Evolutionary conservation across 2,329 filamentous ascomycete species (phyloP).

Genomic region (Septoria petroselini): DNA sequence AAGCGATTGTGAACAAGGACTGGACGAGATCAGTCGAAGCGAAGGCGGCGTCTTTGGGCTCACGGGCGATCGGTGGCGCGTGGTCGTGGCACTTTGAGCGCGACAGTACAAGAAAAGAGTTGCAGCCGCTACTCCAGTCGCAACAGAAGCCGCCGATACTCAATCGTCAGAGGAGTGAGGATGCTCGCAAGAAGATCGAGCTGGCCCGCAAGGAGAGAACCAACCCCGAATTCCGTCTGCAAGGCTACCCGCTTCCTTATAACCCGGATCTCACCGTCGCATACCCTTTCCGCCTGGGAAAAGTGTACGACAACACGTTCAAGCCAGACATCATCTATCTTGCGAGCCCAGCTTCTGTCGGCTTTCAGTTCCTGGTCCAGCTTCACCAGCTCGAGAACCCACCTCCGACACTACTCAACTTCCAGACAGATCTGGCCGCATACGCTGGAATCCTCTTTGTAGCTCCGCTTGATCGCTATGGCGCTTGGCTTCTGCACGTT

Average conservation of each 20-base stretch:
- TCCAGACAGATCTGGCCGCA: constrained; percentile 67
- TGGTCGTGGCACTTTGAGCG: constrained; percentile 37
- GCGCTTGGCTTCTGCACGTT: constrained; percentile 59
- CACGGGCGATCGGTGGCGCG: constrained; percentile 36
- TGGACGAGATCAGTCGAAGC: constrained; percentile 36
- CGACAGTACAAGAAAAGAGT: constrained; percentile 23
- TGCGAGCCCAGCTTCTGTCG: constrained; percentile 65
- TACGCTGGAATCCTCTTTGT: constrained; percentile 70
- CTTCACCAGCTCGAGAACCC: constrained; percentile 57
- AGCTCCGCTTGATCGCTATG: constrained; percentile 57
- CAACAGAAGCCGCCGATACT: constrained; percentile 29
- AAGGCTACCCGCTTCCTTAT: constrained; percentile 66
- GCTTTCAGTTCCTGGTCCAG: constrained; percentile 70
- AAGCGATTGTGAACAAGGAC: constrained; percentile 37
- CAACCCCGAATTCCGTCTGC: constrained; percentile 56
- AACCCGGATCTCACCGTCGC: constrained; percentile 69
- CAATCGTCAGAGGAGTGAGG: constrained; percentile 32
- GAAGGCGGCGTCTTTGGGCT: constrained; percentile 34
- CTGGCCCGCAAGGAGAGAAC: constrained; percentile 35
- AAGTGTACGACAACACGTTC: constrained; percentile 60
- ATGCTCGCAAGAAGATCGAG: constrained; percentile 30
- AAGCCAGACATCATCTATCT: constrained; percentile 67
- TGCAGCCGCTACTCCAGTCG: constrained; percentile 22
- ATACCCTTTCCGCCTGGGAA: constrained; percentile 64
- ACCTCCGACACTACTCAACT: constrained; percentile 64